Base-by-base conservation (phyloP, 129 eudicot genomes). In the Mikania micrantha region DNA sequence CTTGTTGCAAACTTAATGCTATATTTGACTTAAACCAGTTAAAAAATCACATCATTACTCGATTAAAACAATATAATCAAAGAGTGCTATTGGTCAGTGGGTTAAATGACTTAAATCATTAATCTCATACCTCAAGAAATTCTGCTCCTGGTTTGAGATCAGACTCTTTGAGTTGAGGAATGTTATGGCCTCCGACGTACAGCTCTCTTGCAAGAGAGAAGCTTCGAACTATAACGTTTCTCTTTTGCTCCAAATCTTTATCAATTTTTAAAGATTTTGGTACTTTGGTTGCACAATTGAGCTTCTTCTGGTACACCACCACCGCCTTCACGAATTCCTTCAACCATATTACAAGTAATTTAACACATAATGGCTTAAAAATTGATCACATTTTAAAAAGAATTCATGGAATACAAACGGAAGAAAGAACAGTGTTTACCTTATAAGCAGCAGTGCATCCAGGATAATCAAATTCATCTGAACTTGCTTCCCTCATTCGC, bases 241-340 rank as follows among this genome's bases (percentile, higher is more conserved):
- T 74, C 75, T 73, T 85, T 77, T 77, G 80, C 81, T 91, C 97
- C 83, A 91, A 57, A 57, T 85, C 94, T 45, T 67, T 64, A 70
- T 85, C 81, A 52, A 78, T 78, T 68, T 84, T 78, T 24, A 84
- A 62, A 49, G 85, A 12, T 25, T 72, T 78, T 2, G 91, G 86
- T 24, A 77, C 77, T 2, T 64, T 76, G 34, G 83, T 76, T 60
- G 79, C 12, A 57, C 71, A 40, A 68, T 66, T 82, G 0, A 88
- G 82, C 78, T 75, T 88, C 71, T 84, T 86, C 70, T 86, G 87
- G 72, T 86, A 92, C 11, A 85, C 91, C 38, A 86, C 53, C 17
- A 88, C 98, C 2, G 88, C 96, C 76, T 92, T 88, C 36, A 76
- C 95, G 80, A 92, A 88, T 71, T 84, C 95, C 98, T 88, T 72